Base-by-base conservation (phyloP, 2,329 filamentous ascomycete species). In the Lomentospora prolificans region DNA sequence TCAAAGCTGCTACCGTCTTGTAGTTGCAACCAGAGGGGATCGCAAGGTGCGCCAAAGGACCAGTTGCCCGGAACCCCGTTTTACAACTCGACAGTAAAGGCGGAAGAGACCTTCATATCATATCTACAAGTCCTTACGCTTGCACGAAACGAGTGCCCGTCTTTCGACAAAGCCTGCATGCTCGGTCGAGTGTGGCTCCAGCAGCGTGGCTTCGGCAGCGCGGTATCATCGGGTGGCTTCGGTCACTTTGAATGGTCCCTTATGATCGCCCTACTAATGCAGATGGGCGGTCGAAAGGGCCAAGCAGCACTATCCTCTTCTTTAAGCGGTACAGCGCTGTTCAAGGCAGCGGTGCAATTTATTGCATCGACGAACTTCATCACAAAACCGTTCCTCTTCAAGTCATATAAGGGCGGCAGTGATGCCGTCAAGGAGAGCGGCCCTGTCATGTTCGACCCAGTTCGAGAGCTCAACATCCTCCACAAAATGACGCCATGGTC, bases 401-500 rank as follows among this genome's bases (percentile, higher is more conserved):
- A 65, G 59, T 75, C 59, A 64, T 82, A 57, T 61, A 76, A 61
- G 64, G 69, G 57, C 25, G 72, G 65, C 63, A 55, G 22, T 24
- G 77, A 74, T 57, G 61, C 64, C 25, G 64, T 72, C 58, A 69
- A 70, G 59, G 72, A 76, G 68, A 67, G 56, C 22, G 71, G 75
- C 0, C 91, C 94, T 1, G 77, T 91, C 28, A 74, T 96, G 51
- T 96, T 88, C 65, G 92, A 97, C 66, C 81, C 83, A 0, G 74
- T 75, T 24, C 80, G 87, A 59, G 81, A 84, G 28, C 74, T 95
- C 56, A 99, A 99, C 62, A 65, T 97, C 19, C 73, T 95, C 4
- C 96, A 86, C 73, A 96, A 96, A 69, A 95, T 96, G 87, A 87
- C 84, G 0, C 71, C 82, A 12, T 96, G 87, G 86, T 94, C 91